These are phyloP conservation scores for Leccinum uliginosum DNA, from an alignment of 768 basidiomycete species.

Conservation along the genomic window DNA sequence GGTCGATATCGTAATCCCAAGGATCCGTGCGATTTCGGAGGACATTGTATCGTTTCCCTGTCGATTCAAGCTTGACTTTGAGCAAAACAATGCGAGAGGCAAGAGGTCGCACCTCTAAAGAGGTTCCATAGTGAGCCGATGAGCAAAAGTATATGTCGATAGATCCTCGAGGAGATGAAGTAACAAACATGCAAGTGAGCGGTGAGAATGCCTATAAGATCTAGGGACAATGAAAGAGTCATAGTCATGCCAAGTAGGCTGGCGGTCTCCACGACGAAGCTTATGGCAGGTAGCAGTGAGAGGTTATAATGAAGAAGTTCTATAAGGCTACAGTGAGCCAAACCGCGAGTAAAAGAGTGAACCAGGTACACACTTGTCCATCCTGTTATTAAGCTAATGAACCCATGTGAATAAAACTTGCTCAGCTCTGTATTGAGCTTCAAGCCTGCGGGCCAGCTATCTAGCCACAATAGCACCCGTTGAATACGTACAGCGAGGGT, in stretches of 20 bases:
- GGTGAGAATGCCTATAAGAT: slow-evolving; percentile 63
- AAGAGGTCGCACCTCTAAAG: slow-evolving; percentile 64
- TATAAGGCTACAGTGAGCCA: slow-evolving; percentile 5
- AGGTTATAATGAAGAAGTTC: slow-evolving; percentile 21
- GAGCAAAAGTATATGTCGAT: slow-evolving; percentile 52
- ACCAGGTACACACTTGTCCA: slow-evolving; percentile 66
- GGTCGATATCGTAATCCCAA: slow-evolving; percentile 90
- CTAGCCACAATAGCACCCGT: slow-evolving; percentile 70
- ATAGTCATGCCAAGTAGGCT: slow-evolving; percentile 55
- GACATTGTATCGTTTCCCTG: slow-evolving; percentile 87
- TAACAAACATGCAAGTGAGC: slow-evolving; percentile 72
- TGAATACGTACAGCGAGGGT: slow-evolving; percentile 37
- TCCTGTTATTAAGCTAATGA: slow-evolving; percentile 56
- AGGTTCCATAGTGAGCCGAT: slow-evolving; percentile 79
- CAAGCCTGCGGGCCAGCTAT: slow-evolving; percentile 93
- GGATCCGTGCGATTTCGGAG: slow-evolving; percentile 85
- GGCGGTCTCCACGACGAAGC: slow-evolving; percentile 33
- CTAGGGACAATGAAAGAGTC: slow-evolving; percentile 60
- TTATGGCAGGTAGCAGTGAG: slow-evolving; percentile 21
- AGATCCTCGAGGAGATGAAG: slow-evolving; percentile 55
- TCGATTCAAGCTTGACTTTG: not conserved
- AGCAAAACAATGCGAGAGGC: not conserved
- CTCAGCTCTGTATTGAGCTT: slow-evolving; percentile 97
- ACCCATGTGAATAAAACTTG: slow-evolving; percentile 70
- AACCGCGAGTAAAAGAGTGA: not conserved